Conservation (phyloP, 441 rosid species). For the Populus hybrid region DNA sequence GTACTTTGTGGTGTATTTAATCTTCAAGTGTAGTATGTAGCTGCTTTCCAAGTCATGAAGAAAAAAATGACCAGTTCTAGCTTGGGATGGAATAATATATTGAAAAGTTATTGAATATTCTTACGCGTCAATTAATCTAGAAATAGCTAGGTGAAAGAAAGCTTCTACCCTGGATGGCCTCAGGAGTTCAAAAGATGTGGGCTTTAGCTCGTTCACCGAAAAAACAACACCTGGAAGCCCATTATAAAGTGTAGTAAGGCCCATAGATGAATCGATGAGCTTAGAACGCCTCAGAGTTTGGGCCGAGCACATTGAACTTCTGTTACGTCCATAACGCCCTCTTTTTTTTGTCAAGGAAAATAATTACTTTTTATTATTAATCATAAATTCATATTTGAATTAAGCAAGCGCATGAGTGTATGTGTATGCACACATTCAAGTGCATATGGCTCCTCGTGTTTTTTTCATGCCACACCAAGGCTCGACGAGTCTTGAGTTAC, state of each 20-base stretch:
- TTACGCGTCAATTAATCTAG: background rate
- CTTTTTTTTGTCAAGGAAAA: background rate
- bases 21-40: constrained; percentile 16
- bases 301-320: background rate
- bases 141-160: background rate
- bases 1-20: constrained; percentile 21
- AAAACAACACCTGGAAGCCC: too few species aligned
- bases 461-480: too few species aligned
- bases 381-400: too few species aligned
- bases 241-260: background rate
- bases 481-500: too few species aligned
- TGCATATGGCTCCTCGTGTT: too few species aligned
- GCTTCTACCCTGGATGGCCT: too few species aligned
- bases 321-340: background rate
- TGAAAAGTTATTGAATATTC: background rate
- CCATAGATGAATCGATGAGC: background rate
- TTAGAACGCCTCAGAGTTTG: background rate
- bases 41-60: constrained; percentile 8
- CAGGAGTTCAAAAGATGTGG: too few species aligned
- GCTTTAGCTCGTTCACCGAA: too few species aligned
- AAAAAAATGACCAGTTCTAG: constrained; percentile 3
- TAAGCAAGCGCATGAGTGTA: too few species aligned
- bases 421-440: too few species aligned
- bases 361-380: too few species aligned
- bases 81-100: constrained; percentile 13